A percentile compares a stretch with the other conserved stretches of the same genome.
phyloP scores from a whole-genome alignment of 2,329 filamentous ascomycete species.

The Clonostachys rhizophaga region DNA sequence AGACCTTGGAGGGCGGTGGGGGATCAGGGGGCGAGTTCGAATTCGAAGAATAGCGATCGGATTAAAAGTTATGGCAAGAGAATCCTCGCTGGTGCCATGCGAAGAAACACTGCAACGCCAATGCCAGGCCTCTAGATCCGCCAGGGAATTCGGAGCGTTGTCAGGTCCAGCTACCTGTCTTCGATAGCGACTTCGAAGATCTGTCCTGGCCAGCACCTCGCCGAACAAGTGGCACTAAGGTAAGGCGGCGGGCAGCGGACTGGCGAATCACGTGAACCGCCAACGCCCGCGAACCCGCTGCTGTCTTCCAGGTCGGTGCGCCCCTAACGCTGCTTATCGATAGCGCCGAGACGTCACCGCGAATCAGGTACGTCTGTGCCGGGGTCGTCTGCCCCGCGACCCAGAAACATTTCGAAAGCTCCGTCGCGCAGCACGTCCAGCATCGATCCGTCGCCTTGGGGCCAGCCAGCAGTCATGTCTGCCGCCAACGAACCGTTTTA shows the following conservation, averaged over 20 bases:
- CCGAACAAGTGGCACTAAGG: conserved; percentile 35
- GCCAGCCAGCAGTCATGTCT: conserved; percentile 42
- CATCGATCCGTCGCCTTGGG: no score
- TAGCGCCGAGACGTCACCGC: no score
- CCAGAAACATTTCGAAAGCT: no score
- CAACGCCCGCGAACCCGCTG: no score
- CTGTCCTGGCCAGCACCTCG: conserved; percentile 24
- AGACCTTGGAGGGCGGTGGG: conserved; percentile 21
- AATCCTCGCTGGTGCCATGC: conserved; percentile 20
- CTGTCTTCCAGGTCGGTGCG: no score
- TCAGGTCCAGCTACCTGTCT: conserved; percentile 17
- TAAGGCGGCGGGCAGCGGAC: conserved; percentile 3
- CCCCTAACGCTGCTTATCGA: no score
- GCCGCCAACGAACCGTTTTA: conserved; percentile 82
- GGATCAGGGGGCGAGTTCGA: conserved; percentile 18
- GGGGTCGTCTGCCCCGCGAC: no score
- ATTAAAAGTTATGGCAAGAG: conserved; percentile 3
- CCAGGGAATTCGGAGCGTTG: conserved; percentile 8
- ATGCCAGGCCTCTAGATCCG: conserved; percentile 11
- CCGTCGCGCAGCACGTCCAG: no score
- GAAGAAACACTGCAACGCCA: conserved; percentile 15
- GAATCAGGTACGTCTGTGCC: no score
- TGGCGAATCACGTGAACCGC: conserved; percentile 22
- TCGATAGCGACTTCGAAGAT: conserved; percentile 25
- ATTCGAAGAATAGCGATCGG: background rate